Base-by-base conservation (phyloP, 2,329 filamentous ascomycete species). In the Ophiostoma populinum region DNA sequence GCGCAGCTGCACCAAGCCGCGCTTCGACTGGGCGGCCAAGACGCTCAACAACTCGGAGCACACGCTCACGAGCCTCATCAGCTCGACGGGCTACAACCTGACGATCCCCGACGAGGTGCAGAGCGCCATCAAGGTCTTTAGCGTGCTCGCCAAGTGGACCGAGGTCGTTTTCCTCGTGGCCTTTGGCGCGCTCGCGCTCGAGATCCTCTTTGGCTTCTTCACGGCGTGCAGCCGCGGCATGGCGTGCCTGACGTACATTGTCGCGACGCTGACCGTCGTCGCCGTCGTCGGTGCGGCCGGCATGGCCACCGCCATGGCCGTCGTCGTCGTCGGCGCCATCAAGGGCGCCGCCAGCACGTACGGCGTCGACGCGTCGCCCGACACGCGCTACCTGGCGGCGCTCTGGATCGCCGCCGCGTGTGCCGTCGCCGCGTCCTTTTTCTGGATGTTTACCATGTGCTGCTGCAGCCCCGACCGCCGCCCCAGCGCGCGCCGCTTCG, bases 391-490 rank as follows among this genome's bases (percentile, higher is more conserved):
- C 59, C 72, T 90, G 36, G 66, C 66, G 24, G 59, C 74, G 15
- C 70, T 79, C 47, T 94, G 86, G 82, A 63, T 95, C 40, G 76
- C 75, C 28, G 76, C 77, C 25, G 80, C 70, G 19, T 85, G 92
- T 51, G 76, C 78, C 42, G 52, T 90, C 22, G 80, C 56, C 27
- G 77, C 79, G 7, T 72, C 70, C 43, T 58, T 93, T 51, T 94
- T 95, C 76, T 95, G 90, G 87, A 61, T 86, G 50, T 72, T 92
- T 55, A 82, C 75, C 55, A 70, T 80, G 49, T 95, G 87, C 76
- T 95, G 86, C 72, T 93, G 86, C 65, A 74, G 69, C 38, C 57
- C 61, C 46, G 81, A 82, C 44, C 55, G 52, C 46, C 37, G 38
- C 15, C 53, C 51, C 42, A 41, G 19, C 24, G 18, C 33, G 24